Percentiles rank a stretch among this genome's conserved stretches.
Evolutionary conservation across 2,329 filamentous ascomycete genomes (phyloP).

Genomic region (Colletotrichum trifolii): DNA sequence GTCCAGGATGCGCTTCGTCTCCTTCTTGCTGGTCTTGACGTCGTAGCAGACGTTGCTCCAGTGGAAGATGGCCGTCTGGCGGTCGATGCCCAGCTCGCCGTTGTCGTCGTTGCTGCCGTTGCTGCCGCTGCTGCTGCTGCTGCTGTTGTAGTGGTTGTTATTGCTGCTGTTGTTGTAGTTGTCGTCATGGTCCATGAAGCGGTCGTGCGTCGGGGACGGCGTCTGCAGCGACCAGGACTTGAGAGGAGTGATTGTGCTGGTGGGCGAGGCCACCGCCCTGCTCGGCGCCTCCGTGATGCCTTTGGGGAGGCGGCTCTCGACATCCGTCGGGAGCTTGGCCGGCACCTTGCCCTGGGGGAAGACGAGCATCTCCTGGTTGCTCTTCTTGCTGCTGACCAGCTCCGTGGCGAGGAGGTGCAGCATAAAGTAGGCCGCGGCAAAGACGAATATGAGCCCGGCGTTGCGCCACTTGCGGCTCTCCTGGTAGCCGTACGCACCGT

Average conservation of each 20-base stretch:
- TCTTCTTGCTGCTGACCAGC: constrained; percentile 20
- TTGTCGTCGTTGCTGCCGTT: neutral
- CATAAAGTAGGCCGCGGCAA: constrained; percentile 7
- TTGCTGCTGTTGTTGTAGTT: too few relatives aligned
- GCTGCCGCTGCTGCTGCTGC: too few relatives aligned
- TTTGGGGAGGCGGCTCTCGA: constrained; percentile 20
- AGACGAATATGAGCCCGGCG: constrained; percentile 28
- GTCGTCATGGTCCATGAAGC: neutral
- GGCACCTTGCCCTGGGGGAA: constrained; percentile 27
- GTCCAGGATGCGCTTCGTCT: constrained; percentile 73
- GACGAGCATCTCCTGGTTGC: constrained; percentile 30
- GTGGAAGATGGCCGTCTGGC: constrained; percentile 74
- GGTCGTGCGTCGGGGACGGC: neutral
- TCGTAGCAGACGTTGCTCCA: constrained; percentile 81
- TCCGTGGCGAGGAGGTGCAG: constrained; percentile 31
- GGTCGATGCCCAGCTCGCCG: constrained; percentile 42
- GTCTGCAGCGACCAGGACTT: neutral
- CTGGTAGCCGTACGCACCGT: constrained; percentile 16
- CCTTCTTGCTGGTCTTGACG: constrained; percentile 72
- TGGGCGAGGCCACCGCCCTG: constrained; percentile 1
- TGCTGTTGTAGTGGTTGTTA: neutral
- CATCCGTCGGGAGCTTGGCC: neutral
- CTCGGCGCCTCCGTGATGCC: constrained; percentile 17
- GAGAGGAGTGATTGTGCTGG: neutral
- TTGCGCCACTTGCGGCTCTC: constrained; percentile 27